Percentiles rank a stretch among this genome's conserved stretches.
These are phyloP conservation scores for Penicillium steckii DNA, from an alignment of 495 filamentous ascomycete species.

Conservation along the genomic window DNA sequence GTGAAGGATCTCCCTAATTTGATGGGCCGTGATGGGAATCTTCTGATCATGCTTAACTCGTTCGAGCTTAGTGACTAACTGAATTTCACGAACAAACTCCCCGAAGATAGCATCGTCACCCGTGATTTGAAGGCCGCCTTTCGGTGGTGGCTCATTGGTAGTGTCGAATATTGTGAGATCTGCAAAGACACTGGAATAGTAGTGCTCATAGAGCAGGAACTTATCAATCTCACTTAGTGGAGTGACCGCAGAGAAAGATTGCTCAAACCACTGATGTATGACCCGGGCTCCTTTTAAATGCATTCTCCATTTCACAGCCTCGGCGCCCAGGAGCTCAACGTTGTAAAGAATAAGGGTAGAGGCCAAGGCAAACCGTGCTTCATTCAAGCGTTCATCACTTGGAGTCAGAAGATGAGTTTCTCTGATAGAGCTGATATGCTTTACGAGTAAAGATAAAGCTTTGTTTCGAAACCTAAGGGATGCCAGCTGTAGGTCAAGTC, in stretches of 20 bases:
- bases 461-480: conserved; percentile 3
- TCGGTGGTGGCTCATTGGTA: background rate
- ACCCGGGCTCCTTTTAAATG: conserved; percentile 22
- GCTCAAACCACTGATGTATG: conserved; percentile 17
- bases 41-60: conserved; percentile 4
- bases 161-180: conserved; percentile 21
- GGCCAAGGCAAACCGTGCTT: conserved; percentile 10
- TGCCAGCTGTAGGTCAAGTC: background rate
- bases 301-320: conserved; percentile 18
- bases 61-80: conserved; percentile 18
- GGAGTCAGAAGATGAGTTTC: background rate
- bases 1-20: background rate
- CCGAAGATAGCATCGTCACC: conserved; percentile 21
- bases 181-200: conserved; percentile 21
- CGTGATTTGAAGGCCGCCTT: conserved; percentile 3
- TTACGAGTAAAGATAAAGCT: conserved; percentile 3
- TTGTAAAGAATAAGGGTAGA: conserved; percentile 24
- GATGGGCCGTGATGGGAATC: background rate
- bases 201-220: conserved; percentile 26
- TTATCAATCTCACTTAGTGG: conserved; percentile 7
- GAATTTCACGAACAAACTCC: conserved; percentile 23
- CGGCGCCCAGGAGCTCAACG: conserved; percentile 17
- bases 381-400: background rate
- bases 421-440: conserved; percentile 4
- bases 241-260: background rate